Base-by-base conservation (phyloP, 2,329 filamentous ascomycete species). In the Endoconidiophora laricicola region DNA sequence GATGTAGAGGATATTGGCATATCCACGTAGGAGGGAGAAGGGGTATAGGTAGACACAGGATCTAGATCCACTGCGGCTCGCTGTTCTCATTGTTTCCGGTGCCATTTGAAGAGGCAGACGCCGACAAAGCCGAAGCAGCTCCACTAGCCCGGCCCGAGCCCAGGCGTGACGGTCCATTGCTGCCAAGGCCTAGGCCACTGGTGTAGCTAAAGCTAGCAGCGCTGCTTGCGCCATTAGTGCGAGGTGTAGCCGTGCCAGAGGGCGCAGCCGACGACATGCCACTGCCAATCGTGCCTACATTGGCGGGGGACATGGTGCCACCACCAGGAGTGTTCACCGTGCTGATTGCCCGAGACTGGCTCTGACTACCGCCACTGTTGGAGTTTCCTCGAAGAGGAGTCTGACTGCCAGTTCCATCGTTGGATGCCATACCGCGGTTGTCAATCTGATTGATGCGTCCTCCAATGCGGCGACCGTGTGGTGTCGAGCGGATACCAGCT, bases 401-500 rank as follows among this genome's bases (percentile, higher is more conserved):
- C 60, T 79, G 75, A 12, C 73, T 72, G 53, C 72, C 67, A 1
- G 70, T 70, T 40, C 68, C 60, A 53, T 79, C 74, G 12, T 70
- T 63, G 14, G 74, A 70, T 14, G 72, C 73, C 9, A 63, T 63
- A 29, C 60, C 63, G 46, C 67, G 68, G 53, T 63, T 69, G 56
- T 81, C 78, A 54, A 72, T 73, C 23, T 74, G 69, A 56, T 78
- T 70, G 52, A 98, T 83, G 72, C 96, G 96, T 62, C 83, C 83
- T 61, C 85, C 81, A 59, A 96, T 93, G 55, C 91, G 86, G 57
- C 91, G 88, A 48, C 91, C 91, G 62, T 96, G 91, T 3, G 91
- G 90, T 40, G 88, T 95, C 58, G 85, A 81, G 55, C 88, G 86
- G 55, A 96, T 93, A 40, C 77, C 72, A 3, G 86, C 83, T 38